Percentiles rank a stretch among this genome's conserved stretches.
phyloP scores from a whole-genome alignment of 2,329 filamentous ascomycete genomes.

The Colletotrichum caudatum region DNA sequence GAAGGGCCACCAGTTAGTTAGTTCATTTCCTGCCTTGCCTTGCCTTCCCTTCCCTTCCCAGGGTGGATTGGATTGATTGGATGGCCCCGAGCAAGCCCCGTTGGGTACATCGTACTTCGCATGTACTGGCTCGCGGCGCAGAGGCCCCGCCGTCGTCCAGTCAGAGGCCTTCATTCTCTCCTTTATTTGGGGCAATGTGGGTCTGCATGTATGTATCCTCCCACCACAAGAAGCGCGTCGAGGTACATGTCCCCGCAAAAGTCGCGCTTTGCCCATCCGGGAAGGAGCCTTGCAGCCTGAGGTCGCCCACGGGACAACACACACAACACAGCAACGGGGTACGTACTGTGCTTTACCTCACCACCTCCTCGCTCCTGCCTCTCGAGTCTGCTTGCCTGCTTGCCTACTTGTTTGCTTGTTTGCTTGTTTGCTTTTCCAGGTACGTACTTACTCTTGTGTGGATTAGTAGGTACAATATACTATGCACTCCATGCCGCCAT shows the following conservation, averaged over 20 bases:
- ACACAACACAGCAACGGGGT: not conserved
- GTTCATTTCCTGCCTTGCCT: slow-evolving; percentile 27
- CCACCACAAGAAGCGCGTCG: not conserved
- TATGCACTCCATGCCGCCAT: not conserved
- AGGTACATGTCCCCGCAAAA: slow-evolving; percentile 9
- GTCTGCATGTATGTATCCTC: slow-evolving; percentile 13
- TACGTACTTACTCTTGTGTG: not conserved
- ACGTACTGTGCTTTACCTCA: not conserved
- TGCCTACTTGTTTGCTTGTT: not conserved
- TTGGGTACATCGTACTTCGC: slow-evolving; percentile 4
- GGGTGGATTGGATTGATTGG: not conserved
- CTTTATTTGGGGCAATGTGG: slow-evolving; percentile 26
- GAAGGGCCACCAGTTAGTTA: slow-evolving; percentile 18
- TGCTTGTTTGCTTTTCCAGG: not conserved
- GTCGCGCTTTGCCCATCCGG: slow-evolving; percentile 9
- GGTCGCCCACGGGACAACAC: not conserved
- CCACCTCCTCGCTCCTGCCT: not conserved
- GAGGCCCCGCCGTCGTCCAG: slow-evolving; percentile 4
- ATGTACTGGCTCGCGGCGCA: not conserved
- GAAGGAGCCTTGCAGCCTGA: slow-evolving; percentile 15
- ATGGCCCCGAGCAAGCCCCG: slow-evolving; percentile 17
- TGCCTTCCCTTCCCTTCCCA: not conserved
- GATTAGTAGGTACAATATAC: not conserved
- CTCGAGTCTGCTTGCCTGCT: not conserved
- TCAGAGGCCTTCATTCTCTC: not conserved